Evolutionary conservation across 495 filamentous ascomycete species (phyloP).

Genomic region (Penicillium turbatum): DNA sequence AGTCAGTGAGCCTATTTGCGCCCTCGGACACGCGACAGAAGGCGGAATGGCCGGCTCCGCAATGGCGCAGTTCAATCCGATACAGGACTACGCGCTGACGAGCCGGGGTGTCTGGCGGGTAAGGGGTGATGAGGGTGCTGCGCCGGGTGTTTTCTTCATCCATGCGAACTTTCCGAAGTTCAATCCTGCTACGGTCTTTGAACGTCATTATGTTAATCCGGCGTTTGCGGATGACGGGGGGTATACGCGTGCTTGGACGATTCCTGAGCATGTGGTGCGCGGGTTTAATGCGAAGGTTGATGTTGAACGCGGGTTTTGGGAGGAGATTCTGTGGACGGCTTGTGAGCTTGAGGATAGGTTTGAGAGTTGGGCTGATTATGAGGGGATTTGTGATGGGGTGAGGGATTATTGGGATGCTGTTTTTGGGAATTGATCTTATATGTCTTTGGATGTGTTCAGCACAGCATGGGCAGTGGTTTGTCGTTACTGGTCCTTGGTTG

Average conservation of each 20-base stretch:
- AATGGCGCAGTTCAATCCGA: slow-evolving; percentile 39
- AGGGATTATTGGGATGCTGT: slow-evolving; percentile 21
- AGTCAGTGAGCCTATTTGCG: slow-evolving; percentile 33
- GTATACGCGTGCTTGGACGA: slow-evolving; percentile 43
- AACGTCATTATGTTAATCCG: slow-evolving; percentile 32
- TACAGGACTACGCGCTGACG: slow-evolving; percentile 28
- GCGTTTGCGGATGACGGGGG: slow-evolving; percentile 32
- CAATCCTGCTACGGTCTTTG: slow-evolving; percentile 44
- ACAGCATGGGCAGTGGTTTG: too few relatives aligned
- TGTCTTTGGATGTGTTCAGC: too few relatives aligned
- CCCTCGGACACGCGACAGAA: slow-evolving; percentile 22
- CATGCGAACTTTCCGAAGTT: slow-evolving; percentile 46
- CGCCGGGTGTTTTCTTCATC: slow-evolving; percentile 37
- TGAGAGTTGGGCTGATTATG: slow-evolving; percentile 26
- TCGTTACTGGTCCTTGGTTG: too few relatives aligned
- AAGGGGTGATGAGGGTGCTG: slow-evolving; percentile 11
- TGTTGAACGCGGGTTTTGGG: slow-evolving; percentile 49
- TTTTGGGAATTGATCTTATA: slow-evolving; percentile 5
- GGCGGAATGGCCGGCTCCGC: slow-evolving; percentile 36
- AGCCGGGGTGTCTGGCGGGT: slow-evolving; percentile 17
- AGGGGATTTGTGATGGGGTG: slow-evolving; percentile 30
- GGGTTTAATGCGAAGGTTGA: slow-evolving; percentile 34
- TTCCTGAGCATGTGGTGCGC: slow-evolving; percentile 34
- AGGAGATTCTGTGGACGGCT: slow-evolving; percentile 43
- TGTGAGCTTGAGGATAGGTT: slow-evolving; percentile 46